Evolutionary conservation across 2,329 filamentous ascomycete species (phyloP).

Genomic region (Sclerotinia glacialis): DNA sequence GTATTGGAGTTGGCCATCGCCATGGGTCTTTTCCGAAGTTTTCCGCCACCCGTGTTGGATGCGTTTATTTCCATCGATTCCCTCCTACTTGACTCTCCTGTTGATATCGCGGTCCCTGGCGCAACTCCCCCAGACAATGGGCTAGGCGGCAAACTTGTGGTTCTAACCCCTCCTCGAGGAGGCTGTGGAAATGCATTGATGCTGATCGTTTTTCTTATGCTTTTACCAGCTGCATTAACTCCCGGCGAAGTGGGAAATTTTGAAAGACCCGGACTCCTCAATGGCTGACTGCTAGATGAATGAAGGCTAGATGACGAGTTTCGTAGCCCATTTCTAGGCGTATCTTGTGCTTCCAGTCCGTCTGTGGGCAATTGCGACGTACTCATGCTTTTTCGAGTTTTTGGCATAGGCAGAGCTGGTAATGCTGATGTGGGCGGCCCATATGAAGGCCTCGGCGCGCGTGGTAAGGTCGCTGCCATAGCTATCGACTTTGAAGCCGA

Average conservation of each 20-base stretch:
- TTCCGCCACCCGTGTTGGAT: slow-evolving; percentile 25
- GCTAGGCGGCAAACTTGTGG: slow-evolving; percentile 61
- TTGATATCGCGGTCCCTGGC: slow-evolving; percentile 25
- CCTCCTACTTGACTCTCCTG: slow-evolving; percentile 30
- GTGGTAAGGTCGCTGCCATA: slow-evolving; percentile 42
- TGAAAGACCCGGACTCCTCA: slow-evolving; percentile 52
- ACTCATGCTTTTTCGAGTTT: slow-evolving; percentile 66
- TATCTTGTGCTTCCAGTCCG: slow-evolving; percentile 37
- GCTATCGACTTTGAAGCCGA: slow-evolving; percentile 18
- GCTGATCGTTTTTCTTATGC: slow-evolving; percentile 82
- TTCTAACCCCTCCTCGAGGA: slow-evolving; percentile 62
- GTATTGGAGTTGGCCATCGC: slow-evolving; percentile 38
- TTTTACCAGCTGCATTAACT: slow-evolving; percentile 61
- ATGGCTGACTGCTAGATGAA: slow-evolving; percentile 50
- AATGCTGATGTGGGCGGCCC: slow-evolving; percentile 70
- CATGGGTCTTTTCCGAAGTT: slow-evolving; percentile 36
- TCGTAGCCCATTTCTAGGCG: slow-evolving; percentile 57
- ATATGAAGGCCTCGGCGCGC: slow-evolving; percentile 63
- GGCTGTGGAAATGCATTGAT: slow-evolving; percentile 93
- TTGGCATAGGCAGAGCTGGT: slow-evolving; percentile 70
- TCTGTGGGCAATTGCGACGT: slow-evolving; percentile 43
- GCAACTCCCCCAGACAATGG: slow-evolving; percentile 51
- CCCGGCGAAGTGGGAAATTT: slow-evolving; percentile 55
- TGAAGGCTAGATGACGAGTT: slow-evolving; percentile 54
- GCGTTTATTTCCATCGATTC: slow-evolving; percentile 33